Conservation (phyloP, 177 flowering plant genomes). For the Tripterygium wilfordii region DNA sequence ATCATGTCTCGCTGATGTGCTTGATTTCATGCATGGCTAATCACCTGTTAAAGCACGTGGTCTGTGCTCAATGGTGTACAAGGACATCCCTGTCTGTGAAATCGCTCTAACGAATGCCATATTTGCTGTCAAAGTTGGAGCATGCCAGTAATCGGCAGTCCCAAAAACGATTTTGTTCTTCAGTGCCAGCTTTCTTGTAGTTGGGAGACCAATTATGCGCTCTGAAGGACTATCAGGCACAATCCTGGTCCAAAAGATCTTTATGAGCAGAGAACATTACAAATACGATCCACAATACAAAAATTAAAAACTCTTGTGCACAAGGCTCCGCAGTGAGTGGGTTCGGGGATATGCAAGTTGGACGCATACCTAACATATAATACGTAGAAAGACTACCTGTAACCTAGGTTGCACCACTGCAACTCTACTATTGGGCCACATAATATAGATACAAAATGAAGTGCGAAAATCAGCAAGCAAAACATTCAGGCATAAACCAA, state of each 20-base stretch:
- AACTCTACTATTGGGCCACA: no score
- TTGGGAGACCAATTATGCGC: slow-evolving; percentile 70
- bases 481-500: no score
- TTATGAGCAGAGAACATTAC: slow-evolving; percentile 1
- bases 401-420: no score
- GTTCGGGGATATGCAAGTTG: no score
- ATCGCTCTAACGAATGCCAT: slow-evolving; percentile 70
- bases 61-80: slow-evolving; percentile 32
- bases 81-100: slow-evolving; percentile 48
- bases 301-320: no score
- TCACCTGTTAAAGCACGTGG: slow-evolving; percentile 48
- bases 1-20: no score
- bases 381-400: no score
- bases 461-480: no score
- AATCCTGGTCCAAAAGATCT: slow-evolving; percentile 35
- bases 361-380: no score
- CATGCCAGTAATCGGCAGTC: slow-evolving; percentile 73
- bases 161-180: slow-evolving; percentile 88
- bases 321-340: no score
- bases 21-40: slow-evolving; percentile 13
- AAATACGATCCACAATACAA: neutral
- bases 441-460: no score
- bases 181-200: slow-evolving; percentile 80
- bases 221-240: slow-evolving; percentile 72
- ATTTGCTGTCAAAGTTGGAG: slow-evolving; percentile 85